Evolutionary conservation across 345 rosid genomes (phyloP).

Genomic region (Lepidium sativum): DNA sequence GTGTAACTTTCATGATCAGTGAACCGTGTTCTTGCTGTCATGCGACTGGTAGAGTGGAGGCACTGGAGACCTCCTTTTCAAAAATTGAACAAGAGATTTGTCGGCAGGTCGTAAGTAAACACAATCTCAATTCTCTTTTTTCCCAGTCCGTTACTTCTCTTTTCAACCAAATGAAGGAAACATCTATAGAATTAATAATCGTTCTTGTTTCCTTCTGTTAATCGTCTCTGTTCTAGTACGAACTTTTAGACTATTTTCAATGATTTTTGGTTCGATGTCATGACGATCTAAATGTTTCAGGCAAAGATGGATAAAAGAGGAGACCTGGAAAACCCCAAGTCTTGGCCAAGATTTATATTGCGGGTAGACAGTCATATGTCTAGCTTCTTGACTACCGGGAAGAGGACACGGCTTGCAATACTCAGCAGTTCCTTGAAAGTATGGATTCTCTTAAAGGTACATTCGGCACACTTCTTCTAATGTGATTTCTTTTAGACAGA

Average conservation of each 20-base stretch:
- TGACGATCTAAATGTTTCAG: constrained; percentile 28
- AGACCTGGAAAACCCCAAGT: constrained; percentile 60
- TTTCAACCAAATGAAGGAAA: not conserved
- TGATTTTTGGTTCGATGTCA: not conserved
- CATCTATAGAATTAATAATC: not conserved
- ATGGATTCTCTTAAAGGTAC: constrained; percentile 90
- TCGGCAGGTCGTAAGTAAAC: constrained; percentile 63
- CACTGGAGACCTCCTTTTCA: constrained; percentile 85
- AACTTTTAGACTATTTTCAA: not conserved
- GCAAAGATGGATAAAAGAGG: constrained; percentile 53
- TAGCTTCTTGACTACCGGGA: constrained; percentile 70
- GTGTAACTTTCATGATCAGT: constrained; percentile 91
- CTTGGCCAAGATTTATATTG: constrained; percentile 80
- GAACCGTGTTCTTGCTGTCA: constrained; percentile 93
- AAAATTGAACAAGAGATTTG: constrained; percentile 94
- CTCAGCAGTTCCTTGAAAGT: constrained; percentile 92
- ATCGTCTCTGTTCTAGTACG: not conserved
- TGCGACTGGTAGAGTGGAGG: constrained; percentile 96
- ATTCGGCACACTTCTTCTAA: not conserved
- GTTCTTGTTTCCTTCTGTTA: not conserved
- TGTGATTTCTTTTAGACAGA: not conserved
- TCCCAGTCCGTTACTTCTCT: not conserved
- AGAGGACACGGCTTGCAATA: constrained; percentile 70
- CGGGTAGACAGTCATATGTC: constrained; percentile 88
- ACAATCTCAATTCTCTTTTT: not conserved